Evolutionary conservation across 768 basidiomycete genomes (phyloP).

Genomic region (Mycena sanguinolenta): DNA sequence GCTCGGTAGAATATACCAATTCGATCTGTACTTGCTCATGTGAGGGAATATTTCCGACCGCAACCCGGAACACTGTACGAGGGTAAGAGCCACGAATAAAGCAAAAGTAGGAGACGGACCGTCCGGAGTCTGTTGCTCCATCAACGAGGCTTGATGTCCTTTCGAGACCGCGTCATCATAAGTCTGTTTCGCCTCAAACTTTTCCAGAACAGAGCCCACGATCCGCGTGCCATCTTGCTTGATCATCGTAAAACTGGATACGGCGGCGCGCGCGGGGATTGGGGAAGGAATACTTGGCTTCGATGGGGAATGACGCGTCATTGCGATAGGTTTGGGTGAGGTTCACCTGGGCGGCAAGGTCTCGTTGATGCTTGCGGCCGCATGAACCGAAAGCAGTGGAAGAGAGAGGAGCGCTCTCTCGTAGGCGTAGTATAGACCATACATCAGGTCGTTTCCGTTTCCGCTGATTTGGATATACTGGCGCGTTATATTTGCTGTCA

Average conservation of each 20-base stretch:
- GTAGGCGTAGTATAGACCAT: slow-evolving; percentile 11
- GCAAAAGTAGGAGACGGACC: not conserved
- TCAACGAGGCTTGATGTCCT: slow-evolving; percentile 27
- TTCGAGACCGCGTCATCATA: slow-evolving; percentile 22
- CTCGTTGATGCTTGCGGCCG: slow-evolving; percentile 33
- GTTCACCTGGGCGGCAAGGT: slow-evolving; percentile 35
- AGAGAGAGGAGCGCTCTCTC: not conserved
- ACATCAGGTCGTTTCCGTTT: not conserved
- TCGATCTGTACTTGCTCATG: slow-evolving; percentile 33
- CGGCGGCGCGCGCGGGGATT: slow-evolving; percentile 30
- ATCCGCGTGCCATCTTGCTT: slow-evolving; percentile 28
- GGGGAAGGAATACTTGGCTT: slow-evolving; percentile 35
- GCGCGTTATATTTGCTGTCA: not conserved
- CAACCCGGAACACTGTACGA: slow-evolving; percentile 27
- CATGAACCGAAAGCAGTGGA: slow-evolving; percentile 28
- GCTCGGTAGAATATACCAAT: slow-evolving; percentile 29
- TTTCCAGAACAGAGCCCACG: slow-evolving; percentile 22
- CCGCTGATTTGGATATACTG: not conserved
- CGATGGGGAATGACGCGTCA: slow-evolving; percentile 26
- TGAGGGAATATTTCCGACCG: slow-evolving; percentile 31
- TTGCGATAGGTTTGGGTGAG: slow-evolving; percentile 35
- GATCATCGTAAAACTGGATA: slow-evolving; percentile 15
- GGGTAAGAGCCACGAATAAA: not conserved
- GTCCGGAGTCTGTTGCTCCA: slow-evolving; percentile 19
- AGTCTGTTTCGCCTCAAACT: slow-evolving; percentile 20